Conservation (phyloP, 148 eudicot species). For the Spergularia marina region DNA sequence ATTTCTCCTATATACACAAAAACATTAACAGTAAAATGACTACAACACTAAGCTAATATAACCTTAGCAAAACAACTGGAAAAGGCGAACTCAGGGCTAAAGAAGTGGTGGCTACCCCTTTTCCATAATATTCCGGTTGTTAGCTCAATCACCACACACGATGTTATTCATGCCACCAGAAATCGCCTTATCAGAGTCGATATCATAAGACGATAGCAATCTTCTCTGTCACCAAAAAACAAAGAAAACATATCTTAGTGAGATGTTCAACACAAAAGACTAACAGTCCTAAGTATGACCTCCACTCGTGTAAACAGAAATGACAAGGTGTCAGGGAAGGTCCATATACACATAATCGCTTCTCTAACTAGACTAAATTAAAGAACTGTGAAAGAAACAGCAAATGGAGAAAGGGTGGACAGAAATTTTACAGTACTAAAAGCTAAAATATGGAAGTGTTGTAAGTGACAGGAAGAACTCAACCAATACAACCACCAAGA, state of each 20-base stretch:
- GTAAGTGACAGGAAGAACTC: no score
- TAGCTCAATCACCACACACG: slow-evolving; percentile 28
- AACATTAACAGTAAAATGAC: slow-evolving; percentile 17
- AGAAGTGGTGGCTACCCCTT: slow-evolving; percentile 3
- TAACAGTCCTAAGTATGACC: neutral
- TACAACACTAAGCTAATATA: slow-evolving; percentile 14
- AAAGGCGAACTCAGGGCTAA: neutral
- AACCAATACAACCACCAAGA: no score
- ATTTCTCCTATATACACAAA: slow-evolving; percentile 25
- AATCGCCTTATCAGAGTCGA: slow-evolving; percentile 35
- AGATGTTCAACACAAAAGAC: neutral
- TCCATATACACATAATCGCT: neutral
- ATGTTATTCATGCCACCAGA: slow-evolving; percentile 24
- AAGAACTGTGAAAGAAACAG: neutral
- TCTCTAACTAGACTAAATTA: no score
- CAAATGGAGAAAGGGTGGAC: neutral
- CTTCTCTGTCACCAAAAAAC: slow-evolving; percentile 38
- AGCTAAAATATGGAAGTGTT: neutral
- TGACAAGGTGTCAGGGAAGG: neutral
- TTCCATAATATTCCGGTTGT: slow-evolving; percentile 4
- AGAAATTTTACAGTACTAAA: neutral
- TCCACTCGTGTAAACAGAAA: neutral
- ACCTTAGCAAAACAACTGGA: slow-evolving; percentile 13
- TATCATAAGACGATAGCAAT: slow-evolving; percentile 41
- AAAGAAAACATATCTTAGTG: neutral